Conservation (phyloP, 2,329 filamentous ascomycete genomes). For the Talaromyces sp. region DNA sequence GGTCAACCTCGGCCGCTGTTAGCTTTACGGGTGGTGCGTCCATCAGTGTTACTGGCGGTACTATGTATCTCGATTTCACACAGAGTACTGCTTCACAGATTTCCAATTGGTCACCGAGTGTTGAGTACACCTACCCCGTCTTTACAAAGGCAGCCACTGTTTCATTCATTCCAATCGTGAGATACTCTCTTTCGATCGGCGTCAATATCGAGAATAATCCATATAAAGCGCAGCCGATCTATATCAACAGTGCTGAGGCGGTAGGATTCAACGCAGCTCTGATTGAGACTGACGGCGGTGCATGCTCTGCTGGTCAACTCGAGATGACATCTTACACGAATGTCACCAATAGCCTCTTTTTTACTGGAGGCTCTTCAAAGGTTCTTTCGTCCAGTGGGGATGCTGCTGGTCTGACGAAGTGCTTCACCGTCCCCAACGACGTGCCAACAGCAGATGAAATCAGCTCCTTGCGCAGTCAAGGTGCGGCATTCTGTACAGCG, state of each 20-base stretch:
- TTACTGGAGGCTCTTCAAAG: background rate
- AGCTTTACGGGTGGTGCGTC: background rate
- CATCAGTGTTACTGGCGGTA: background rate
- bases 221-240: background rate
- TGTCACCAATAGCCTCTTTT: background rate
- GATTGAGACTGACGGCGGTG: background rate
- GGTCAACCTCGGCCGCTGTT: background rate
- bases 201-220: background rate
- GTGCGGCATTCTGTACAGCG: background rate
- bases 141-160: background rate
- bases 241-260: background rate
- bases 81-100: background rate
- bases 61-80: background rate
- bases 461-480: background rate
- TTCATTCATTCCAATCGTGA: conserved; percentile 3
- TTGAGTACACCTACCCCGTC: background rate
- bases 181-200: background rate
- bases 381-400: background rate
- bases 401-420: background rate
- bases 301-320: background rate
- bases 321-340: background rate
- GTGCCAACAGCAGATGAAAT: background rate
- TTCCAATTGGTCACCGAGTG: background rate
- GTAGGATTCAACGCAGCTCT: background rate
- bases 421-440: background rate